Conservation (phyloP, 768 basidiomycete genomes). For the Pisolithus tinctorius region DNA sequence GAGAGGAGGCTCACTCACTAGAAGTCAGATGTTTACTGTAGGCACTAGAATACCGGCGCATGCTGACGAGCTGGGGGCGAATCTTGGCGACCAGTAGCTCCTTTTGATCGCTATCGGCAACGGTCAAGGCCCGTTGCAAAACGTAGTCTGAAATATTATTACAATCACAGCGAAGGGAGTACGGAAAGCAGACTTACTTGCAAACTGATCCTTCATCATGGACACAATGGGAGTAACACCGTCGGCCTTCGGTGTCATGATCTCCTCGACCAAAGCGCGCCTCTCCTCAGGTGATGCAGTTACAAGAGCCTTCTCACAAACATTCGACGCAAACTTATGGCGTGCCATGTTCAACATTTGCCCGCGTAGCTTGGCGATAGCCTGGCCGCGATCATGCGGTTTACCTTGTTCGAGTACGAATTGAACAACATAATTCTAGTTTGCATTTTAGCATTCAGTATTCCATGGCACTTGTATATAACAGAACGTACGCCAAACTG, state of each 20-base stretch:
- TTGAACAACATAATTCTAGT: slow-evolving; percentile 91
- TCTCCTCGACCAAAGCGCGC: slow-evolving; percentile 69
- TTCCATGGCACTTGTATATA: not conserved
- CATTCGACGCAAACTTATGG: slow-evolving; percentile 94
- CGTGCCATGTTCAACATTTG: slow-evolving; percentile 74
- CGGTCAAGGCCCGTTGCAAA: slow-evolving; percentile 67
- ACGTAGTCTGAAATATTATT: slow-evolving; percentile 60
- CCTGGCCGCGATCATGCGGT: slow-evolving; percentile 55
- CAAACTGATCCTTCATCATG: slow-evolving; percentile 85
- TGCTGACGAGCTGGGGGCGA: slow-evolving; percentile 58
- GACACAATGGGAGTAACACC: slow-evolving; percentile 61
- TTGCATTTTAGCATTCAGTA: slow-evolving; percentile 4
- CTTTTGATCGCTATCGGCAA: slow-evolving; percentile 68
- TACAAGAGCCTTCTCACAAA: slow-evolving; percentile 84
- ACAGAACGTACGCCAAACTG: slow-evolving; percentile 73
- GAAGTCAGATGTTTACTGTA: slow-evolving; percentile 78
- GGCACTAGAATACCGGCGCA: slow-evolving; percentile 65
- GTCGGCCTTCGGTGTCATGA: slow-evolving; percentile 59
- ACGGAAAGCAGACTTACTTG: slow-evolving; percentile 49
- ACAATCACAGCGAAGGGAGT: not conserved
- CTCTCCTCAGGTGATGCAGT: slow-evolving; percentile 61
- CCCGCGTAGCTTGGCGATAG: slow-evolving; percentile 66
- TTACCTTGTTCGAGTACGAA: slow-evolving; percentile 82
- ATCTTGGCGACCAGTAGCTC: slow-evolving; percentile 56
- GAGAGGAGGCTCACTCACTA: slow-evolving; percentile 42